Evolutionary conservation across 2,329 filamentous ascomycete genomes (phyloP), one percentile per base, ranked within the genome.

Genomic region (Xylaria arbuscula): DNA sequence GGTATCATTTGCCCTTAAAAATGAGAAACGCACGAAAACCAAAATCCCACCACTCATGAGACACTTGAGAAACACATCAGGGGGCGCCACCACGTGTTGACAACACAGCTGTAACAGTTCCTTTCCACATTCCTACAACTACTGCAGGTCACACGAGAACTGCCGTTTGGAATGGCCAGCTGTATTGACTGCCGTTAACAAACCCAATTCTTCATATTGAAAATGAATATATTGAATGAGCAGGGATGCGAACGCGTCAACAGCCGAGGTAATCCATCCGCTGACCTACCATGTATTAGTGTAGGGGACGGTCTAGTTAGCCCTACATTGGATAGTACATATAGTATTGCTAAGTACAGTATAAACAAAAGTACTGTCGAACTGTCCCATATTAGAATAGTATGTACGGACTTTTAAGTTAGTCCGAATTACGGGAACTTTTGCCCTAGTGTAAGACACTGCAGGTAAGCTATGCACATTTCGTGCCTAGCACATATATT

Each of bases 11-110:
- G 47, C 47, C 64, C 32, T 10, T 19, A 58, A 63, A 62, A 47
- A 34, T 15, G 28, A 13, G 28, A 50, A 22, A 38, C 9, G 13
- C 9, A 38, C 13, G 36, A 38, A 38, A 38, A 38, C 13, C 9
- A 38, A 38, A 10, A 38, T 10, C 13, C 34, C 19, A 53, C 57
- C 22, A 3, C 22, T 57, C 53, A 17, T 71, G 69, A 69, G 69
- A 71, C 69, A 54, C 54, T 56, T 56, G 40, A 67, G 67, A 71
- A 71, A 71, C 69, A 67, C 50, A 42, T 50, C 56, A 71, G 67
- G 67, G 67, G 69, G 58, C 36, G 9, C 38, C 22, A 55, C 57
- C 69, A 71, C 67, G 67, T 69, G 28, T 28, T 28, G 67, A 66
- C 15, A 10, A 19, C 28, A 19, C 50, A 40, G 36, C 19, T 53